These are phyloP conservation scores for Glarea lozoyensis DNA, from an alignment of 495 filamentous ascomycete species.

Conservation along the genomic window DNA sequence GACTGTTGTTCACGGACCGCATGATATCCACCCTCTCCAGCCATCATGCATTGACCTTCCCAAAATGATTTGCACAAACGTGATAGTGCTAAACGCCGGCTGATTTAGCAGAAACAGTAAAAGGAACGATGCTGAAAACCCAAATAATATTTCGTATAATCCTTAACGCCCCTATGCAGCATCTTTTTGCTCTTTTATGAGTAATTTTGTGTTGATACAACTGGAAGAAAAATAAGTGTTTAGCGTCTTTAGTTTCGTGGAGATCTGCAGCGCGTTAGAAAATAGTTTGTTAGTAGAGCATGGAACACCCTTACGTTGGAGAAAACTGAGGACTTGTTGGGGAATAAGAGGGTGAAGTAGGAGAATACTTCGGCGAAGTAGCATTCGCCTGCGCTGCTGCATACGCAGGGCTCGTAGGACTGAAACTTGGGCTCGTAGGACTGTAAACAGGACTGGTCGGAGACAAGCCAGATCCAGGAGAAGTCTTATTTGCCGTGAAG, in stretches of 20 bases:
- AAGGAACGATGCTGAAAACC: conserved; percentile 9
- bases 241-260: conserved; percentile 7
- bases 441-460: conserved; percentile 30
- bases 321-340: conserved; percentile 20
- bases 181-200: conserved; percentile 10
- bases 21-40: not conserved
- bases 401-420: conserved; percentile 54
- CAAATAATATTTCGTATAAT: conserved; percentile 6
- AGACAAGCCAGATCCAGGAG: conserved; percentile 28
- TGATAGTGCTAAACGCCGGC: conserved; percentile 9
- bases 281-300: not conserved
- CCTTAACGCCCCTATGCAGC: conserved; percentile 15
- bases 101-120: not conserved
- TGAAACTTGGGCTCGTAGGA: conserved; percentile 36
- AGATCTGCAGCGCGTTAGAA: conserved; percentile 2
- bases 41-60: not conserved
- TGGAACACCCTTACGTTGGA: conserved; percentile 10
- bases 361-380: conserved; percentile 34
- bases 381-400: conserved; percentile 45
- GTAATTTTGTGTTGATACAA: conserved; percentile 10
- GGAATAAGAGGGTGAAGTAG: conserved; percentile 17
- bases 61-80: not conserved
- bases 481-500: conserved; percentile 44
- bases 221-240: not conserved
- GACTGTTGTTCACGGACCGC: not conserved